phyloP scores from a whole-genome alignment of 164 flowering plant species.

The Macadamia tetraphylla region DNA sequence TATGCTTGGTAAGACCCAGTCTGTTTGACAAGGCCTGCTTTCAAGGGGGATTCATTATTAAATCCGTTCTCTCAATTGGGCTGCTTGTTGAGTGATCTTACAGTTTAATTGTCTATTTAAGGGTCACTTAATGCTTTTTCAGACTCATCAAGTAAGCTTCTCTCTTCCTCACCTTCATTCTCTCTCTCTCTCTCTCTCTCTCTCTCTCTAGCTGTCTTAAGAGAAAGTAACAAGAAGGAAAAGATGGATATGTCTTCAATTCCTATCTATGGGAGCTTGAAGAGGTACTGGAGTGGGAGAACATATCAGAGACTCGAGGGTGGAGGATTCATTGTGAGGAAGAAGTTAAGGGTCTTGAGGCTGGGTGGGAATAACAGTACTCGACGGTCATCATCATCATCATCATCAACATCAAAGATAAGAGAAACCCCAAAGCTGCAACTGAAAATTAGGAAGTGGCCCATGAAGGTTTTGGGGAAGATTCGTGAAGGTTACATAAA shows the following conservation, averaged over 20 bases:
- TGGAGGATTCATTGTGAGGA: neutral
- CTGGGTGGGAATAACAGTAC: constrained; percentile 14
- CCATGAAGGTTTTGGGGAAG: constrained; percentile 26
- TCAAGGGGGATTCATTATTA: too few relatives aligned
- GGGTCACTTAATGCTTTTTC: neutral
- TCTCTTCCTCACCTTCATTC: neutral
- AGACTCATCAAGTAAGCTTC: too few relatives aligned
- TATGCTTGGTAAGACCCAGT: too few relatives aligned
- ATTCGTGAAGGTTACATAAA: constrained; percentile 35
- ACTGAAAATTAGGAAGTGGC: constrained; percentile 17
- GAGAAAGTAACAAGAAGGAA: neutral
- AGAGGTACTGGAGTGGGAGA: constrained; percentile 29
- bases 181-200: constrained; percentile 1
- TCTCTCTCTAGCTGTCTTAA: neutral
- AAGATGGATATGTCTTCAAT: constrained; percentile 16
- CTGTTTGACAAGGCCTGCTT: too few relatives aligned
- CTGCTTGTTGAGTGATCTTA: too few relatives aligned
- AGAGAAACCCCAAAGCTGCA: constrained; percentile 8
- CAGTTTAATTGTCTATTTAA: neutral
- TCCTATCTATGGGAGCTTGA: constrained; percentile 18
- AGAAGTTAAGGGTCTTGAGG: constrained; percentile 19
- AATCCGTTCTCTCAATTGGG: too few relatives aligned
- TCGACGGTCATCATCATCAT: neutral
- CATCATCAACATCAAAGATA: neutral
- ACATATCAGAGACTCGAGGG: constrained; percentile 19